Evolutionary conservation across 345 rosid genomes (phyloP).

Genomic region (Eucalyptus globulus): DNA sequence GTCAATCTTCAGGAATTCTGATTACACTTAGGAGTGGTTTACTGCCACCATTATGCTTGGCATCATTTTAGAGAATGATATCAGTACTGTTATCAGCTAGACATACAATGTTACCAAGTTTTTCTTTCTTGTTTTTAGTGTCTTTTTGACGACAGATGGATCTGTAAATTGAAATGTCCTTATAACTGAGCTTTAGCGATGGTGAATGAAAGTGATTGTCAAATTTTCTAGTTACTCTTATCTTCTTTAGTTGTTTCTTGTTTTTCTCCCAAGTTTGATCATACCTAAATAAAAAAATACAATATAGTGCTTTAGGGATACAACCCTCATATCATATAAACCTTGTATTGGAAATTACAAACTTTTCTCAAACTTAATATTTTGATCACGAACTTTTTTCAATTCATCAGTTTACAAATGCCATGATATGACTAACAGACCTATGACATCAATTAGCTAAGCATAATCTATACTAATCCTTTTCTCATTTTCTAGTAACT

Average conservation of each 20-base stretch:
- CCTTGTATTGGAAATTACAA: background rate
- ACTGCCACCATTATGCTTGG: too few species aligned
- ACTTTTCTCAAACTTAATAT: background rate
- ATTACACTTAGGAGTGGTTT: background rate
- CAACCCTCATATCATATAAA: background rate
- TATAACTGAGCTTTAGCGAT: background rate
- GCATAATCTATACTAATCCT: background rate
- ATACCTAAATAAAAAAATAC: background rate
- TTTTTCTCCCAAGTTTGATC: background rate
- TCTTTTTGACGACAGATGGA: background rate
- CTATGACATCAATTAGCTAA: background rate
- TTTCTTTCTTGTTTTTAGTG: background rate
- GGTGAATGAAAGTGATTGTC: background rate
- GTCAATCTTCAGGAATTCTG: background rate
- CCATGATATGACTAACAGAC: background rate
- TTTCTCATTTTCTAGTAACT: background rate
- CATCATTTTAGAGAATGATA: background rate
- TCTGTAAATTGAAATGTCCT: background rate
- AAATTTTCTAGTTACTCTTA: background rate
- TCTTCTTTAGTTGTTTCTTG: background rate
- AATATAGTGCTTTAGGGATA: background rate
- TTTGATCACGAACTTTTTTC: background rate
- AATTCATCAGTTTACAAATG: background rate
- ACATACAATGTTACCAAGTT: background rate
- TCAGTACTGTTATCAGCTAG: background rate